Base-by-base conservation (phyloP, 164 flowering plant species). In the Liquidambar formosana region DNA sequence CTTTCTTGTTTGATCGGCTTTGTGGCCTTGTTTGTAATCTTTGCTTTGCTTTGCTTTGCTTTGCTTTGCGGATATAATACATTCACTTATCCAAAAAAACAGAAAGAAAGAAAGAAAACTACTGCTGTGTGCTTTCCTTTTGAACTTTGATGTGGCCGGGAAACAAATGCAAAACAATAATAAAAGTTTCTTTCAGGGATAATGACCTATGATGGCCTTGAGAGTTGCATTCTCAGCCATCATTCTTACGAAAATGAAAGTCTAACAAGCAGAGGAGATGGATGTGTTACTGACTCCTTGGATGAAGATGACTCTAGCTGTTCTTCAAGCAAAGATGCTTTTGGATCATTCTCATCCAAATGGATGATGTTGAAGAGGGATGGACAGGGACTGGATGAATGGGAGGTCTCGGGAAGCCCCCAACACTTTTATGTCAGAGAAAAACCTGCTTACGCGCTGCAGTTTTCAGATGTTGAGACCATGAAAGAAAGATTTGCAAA, bases 401-500 rank as follows among this genome's bases (percentile, higher is more conserved):
- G 90, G 89, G 87, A 80, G 51, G 68, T 64, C 63, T 28, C 80
- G 3, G 87, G 79, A 45, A 83, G 82, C 65, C 88, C 86, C 1
- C 69, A 73, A 13, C 79, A 74, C 25, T 71, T 75, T 47, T 76
- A 74, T 70, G 64, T 59, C 21, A 88, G 79, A 62, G 86, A 81
- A 57, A 82, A 86, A 71, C 73, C 79, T 27, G 54, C 73, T 48
- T 78, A 77, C 66, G 59, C 65, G 15, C 27, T 72, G 67, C 77
- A 73, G 27, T 44, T 60, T 71, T 76, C 88, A 41, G 97, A 93
- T 77, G 81, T 91, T 5, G 93, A 89, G 9, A 70, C 81, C 44
- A 89, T 93, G 97, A 95, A 90, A 74, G 97, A 93, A 67, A 88
- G 74, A 71, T 93, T 95, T 71, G 78, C 97, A 25, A 91, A 86